Percentiles rank a stretch among this genome's conserved stretches.
Evolutionary conservation across 371 early-diverging fungal species (phyloP).

Genomic region (Mortierella sp.): DNA sequence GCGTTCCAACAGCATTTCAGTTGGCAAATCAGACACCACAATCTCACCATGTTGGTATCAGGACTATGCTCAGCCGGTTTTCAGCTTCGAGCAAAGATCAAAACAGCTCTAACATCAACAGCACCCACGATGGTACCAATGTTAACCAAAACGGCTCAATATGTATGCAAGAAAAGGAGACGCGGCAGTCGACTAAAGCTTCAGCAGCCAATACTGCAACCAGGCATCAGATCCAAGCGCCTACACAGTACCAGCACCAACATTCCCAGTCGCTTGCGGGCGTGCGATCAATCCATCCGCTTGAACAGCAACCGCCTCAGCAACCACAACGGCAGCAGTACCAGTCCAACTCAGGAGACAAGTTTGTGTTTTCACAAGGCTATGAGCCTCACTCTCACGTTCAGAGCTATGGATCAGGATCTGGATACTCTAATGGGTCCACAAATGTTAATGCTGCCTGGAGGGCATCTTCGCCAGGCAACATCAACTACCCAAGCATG

Average conservation of each 20-base stretch:
- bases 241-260: constrained; percentile 17
- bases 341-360: neutral
- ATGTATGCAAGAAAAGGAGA: neutral
- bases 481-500: constrained; percentile 2
- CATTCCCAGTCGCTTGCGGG: constrained; percentile 12
- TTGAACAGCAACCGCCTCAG: neutral
- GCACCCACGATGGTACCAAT: constrained; percentile 3
- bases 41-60: constrained; percentile 41
- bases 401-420: constrained; percentile 1
- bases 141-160: neutral
- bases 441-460: neutral
- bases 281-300: constrained; percentile 16
- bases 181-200: neutral
- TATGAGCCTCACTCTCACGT: neutral
- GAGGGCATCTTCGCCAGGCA: constrained; percentile 15
- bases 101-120: constrained; percentile 5
- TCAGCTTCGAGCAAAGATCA: constrained; percentile 16
- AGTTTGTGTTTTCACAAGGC: constrained; percentile 12
- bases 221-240: constrained; percentile 23
- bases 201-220: constrained; percentile 9
- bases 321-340: neutral
- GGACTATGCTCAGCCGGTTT: constrained; percentile 49
- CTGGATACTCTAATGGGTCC: neutral
- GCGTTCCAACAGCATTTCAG: constrained; percentile 13
- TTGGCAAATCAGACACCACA: constrained; percentile 15